Conservation (phyloP, 192 early-diverging fungal species). For the Coemansia sp. region DNA sequence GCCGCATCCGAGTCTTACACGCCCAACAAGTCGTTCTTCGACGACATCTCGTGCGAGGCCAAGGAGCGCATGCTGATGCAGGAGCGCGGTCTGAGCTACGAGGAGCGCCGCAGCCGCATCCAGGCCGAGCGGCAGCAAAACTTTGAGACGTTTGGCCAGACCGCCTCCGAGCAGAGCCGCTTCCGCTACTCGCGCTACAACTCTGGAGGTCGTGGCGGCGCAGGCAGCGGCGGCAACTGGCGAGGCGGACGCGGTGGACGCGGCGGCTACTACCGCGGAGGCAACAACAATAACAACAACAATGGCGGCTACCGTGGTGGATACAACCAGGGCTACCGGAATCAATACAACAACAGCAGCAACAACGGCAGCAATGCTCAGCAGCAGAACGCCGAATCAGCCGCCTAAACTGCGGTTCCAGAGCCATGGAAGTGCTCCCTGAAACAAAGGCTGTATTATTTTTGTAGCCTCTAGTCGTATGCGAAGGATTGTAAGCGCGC, state of each 20-base stretch:
- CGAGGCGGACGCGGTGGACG: conserved; percentile 50
- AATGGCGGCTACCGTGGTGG: conserved; percentile 24
- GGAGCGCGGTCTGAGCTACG: conserved; percentile 51
- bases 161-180: conserved; percentile 64
- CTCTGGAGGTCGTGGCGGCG: conserved; percentile 57
- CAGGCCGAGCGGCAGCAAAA: conserved; percentile 89
- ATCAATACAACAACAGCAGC: conserved; percentile 31
- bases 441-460: background rate
- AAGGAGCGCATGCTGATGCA: conserved; percentile 73
- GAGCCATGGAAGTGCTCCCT: conserved; percentile 18
- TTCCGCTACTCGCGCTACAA: conserved; percentile 54
- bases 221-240: conserved; percentile 24
- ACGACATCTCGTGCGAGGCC: conserved; percentile 95
- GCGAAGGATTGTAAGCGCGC: no score
- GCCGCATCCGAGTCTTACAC: conserved; percentile 61
- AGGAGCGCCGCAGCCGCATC: conserved; percentile 71
- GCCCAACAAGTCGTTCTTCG: conserved; percentile 87
- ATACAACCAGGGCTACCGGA: conserved; percentile 39
- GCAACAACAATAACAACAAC: conserved; percentile 10
- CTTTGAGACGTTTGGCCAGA: conserved; percentile 96
- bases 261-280: conserved; percentile 21
- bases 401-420: conserved; percentile 1
- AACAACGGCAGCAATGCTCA: conserved; percentile 21
- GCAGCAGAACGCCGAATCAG: conserved; percentile 26
- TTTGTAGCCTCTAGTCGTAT: background rate